Conservation (phyloP, 2,329 filamentous ascomycete genomes). For the Chrysoporthe deuterocubensis region DNA sequence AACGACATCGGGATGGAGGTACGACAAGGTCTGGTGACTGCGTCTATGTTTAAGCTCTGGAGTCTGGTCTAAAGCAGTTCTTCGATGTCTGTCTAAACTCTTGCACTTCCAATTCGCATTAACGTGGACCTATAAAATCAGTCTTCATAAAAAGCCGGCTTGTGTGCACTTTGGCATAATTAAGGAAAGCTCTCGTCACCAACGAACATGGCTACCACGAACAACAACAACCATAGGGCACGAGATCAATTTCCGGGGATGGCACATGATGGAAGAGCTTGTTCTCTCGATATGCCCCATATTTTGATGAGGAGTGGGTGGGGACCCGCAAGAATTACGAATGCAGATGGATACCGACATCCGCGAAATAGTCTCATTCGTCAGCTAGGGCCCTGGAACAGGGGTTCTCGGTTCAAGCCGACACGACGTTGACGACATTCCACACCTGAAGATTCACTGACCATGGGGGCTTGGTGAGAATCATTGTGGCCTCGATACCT, state of each 20-base stretch:
- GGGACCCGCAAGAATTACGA: neutral
- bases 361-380: neutral
- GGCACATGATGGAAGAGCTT: neutral
- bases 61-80: no score
- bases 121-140: neutral
- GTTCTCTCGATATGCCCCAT: neutral
- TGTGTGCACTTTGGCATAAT: neutral
- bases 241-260: neutral
- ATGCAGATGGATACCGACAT: neutral
- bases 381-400: constrained; percentile 1
- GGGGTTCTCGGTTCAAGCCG: constrained; percentile 6
- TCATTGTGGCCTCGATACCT: neutral
- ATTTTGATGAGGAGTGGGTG: neutral
- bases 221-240: neutral
- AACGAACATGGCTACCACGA: neutral
- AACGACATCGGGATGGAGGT: no score
- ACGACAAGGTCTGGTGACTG: no score
- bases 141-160: neutral
- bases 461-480: neutral
- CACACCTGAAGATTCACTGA: neutral
- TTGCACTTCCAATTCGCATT: neutral
- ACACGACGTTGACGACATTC: neutral
- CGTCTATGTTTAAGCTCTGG: no score
- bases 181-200: neutral
- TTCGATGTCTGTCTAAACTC: no score